Conservation (phyloP, 139 green algal genomes). For the Eudorina sp. region DNA sequence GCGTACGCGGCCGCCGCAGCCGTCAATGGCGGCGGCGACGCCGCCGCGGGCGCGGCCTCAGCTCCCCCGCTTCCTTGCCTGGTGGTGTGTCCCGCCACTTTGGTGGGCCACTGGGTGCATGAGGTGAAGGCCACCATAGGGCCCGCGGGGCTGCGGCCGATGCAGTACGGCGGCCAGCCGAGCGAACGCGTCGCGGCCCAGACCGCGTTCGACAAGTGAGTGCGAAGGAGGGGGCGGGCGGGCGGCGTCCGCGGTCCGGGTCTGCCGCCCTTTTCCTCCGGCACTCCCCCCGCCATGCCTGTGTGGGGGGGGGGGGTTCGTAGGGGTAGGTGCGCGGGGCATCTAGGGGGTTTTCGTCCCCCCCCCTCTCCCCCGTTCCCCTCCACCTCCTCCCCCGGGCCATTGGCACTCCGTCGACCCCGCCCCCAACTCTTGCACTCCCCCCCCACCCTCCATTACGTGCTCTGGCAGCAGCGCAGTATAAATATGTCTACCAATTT, state of each 20-base stretch:
- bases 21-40: background rate
- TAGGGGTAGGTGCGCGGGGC: too few species aligned
- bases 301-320: too few species aligned
- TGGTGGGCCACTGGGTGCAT: conserved; percentile 95
- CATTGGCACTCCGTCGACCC: too few species aligned
- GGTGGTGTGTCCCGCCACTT: conserved; percentile 94
- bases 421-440: too few species aligned
- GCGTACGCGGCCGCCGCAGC: background rate
- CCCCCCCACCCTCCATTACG: too few species aligned
- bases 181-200: conserved; percentile 54
- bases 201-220: conserved; percentile 32
- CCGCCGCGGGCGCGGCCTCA: background rate
- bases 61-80: conserved; percentile 71
- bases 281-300: too few species aligned
- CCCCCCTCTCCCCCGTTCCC: too few species aligned
- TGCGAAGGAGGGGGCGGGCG: background rate
- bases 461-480: too few species aligned
- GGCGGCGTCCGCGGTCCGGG: background rate
- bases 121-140: conserved; percentile 87
- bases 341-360: too few species aligned
- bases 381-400: too few species aligned
- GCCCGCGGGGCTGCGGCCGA: conserved; percentile 61
- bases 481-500: too few species aligned
- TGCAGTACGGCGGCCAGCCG: conserved; percentile 81
- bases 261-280: background rate